Base-by-base conservation (phyloP, 2,329 filamentous ascomycete genomes). In the Teratosphaeria destructans region DNA sequence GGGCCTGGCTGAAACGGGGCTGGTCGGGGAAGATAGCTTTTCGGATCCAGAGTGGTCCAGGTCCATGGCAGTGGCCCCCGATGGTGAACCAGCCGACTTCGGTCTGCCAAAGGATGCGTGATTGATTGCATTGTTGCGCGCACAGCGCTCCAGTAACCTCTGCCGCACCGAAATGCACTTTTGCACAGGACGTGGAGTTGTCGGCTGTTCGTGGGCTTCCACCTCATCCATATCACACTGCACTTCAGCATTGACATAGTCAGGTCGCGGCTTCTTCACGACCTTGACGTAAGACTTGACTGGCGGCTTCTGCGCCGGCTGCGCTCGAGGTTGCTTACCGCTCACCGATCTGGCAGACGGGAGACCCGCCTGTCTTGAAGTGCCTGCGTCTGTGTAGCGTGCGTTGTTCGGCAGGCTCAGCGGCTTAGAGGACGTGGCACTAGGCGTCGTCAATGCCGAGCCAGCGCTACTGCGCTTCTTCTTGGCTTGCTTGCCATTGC, bases 401-500 rank as follows among this genome's bases (percentile, higher is more conserved):
- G 65, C 68, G 43, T 62, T 60, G 16, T 64, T 55, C 58, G 69
- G 67, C 34, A 70, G 68, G 39, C 69, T 69, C 11, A 73, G 67
- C 59, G 76, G 75, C 55, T 75, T 77, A 61, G 76, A 78, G 29
- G 75, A 71, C 29, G 72, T 70, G 61, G 75, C 69, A 62, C 75
- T 76, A 19, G 79, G 78, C 47, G 78, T 81, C 56, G 81, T 80
- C 57, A 82, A 74, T 14, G 72, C 76, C 23, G 81, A 82, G 56
- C 79, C 79, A 52, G 77, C 81, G 59, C 78, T 78, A 57, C 81
- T 76, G 67, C 85, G 82, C 64, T 78, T 82, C 69, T 80, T 82
- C 70, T 80, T 81, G 64, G 76, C 79, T 58, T 67, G 65, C 61
- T 68, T 68, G 58, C 78, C 79, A 35, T 77, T 75, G 60, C 79